Evolutionary conservation across 768 basidiomycete genomes (phyloP), one percentile per base, ranked within the genome.

Genomic region (Termitomyces sp.): DNA sequence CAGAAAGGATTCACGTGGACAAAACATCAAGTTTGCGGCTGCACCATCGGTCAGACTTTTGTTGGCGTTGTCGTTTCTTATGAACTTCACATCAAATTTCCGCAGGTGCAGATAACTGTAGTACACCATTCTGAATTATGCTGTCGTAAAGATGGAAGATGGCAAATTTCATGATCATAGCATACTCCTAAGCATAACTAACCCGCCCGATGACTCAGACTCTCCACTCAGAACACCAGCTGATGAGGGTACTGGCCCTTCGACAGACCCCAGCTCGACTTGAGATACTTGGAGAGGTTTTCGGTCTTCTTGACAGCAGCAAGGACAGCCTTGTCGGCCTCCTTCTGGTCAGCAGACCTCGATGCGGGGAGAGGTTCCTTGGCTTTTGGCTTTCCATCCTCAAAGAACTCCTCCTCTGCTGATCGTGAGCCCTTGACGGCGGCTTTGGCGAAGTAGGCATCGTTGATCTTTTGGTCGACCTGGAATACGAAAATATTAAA

Each of bases 201-300:
- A 46, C 48, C 45, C 56, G 61, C 54, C 53, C 53, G 52, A 56
- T 45, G 41, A 48, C 61, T 43, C 53, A 59, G 15, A 37, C 35
- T 37, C 35, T 37, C 35, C 56, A 46, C 61, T 80, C 77, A 98
- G 81, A 97, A 98, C 60, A 82, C 82, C 77, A 99, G 71, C 75
- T 90, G 84, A 78, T 99, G 97, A 69, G 97, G 92, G 80, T 81
- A 93, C 77, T 98, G 93, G 58, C 95, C 93, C 82, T 95, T 97
- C 64, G 92, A 93, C 59, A 99, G 81, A 69, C 93, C 93, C 80
- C 90, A 99, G 68, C 81, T 85, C 54, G 95, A 83, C 71, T 87
- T 88, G 65, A 99, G 82, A 77, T 99, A 99, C 76, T 94, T 95
- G 69, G 77, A 79, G 62, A 98, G 81, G 79, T 88, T 85, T 66